Percentiles rank a stretch among this genome's conserved stretches.
Conservation (phyloP, 2,329 filamentous ascomycete genomes). For the Fusarium kyushuense region DNA sequence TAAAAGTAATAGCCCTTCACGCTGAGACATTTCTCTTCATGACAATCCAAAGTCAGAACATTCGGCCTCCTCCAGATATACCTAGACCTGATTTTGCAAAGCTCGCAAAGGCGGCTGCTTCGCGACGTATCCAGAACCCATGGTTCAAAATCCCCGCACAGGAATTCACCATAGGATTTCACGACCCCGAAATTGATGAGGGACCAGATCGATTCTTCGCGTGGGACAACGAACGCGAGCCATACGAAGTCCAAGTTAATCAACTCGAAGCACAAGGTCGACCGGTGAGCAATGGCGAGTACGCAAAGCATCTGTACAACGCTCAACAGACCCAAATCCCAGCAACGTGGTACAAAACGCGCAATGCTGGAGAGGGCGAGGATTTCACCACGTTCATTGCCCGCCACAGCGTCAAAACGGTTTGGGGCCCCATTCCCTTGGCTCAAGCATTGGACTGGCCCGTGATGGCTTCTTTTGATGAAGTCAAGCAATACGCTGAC, state of each 20-base stretch:
- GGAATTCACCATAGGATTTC: conserved; percentile 13
- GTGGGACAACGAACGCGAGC: conserved; percentile 36
- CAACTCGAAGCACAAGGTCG: conserved; percentile 16
- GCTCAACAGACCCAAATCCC: background rate
- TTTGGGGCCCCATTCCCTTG: conserved; percentile 16
- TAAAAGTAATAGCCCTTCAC: conserved; percentile 17
- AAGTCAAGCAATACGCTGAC: conserved; percentile 17
- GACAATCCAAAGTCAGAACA: conserved; percentile 25
- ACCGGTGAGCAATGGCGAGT: conserved; percentile 31
- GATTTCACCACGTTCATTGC: conserved; percentile 11
- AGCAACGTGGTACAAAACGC: conserved; percentile 15
- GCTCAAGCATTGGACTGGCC: conserved; percentile 27
- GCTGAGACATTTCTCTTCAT: conserved; percentile 34
- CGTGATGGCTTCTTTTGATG: conserved; percentile 25
- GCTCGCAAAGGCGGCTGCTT: conserved; percentile 27
- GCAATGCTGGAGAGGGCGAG: background rate
- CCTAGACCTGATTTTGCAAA: conserved; percentile 12
- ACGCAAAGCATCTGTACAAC: conserved; percentile 5
- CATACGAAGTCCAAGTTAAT: background rate
- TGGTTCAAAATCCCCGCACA: conserved; percentile 10
- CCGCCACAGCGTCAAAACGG: conserved; percentile 25
- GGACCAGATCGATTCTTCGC: conserved; percentile 32
- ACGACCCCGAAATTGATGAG: conserved; percentile 13
- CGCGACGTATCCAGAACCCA: background rate
- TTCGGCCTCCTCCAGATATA: background rate